Base-by-base conservation (phyloP, 2,329 filamentous ascomycete species). In the Alternaria gansuensis region DNA sequence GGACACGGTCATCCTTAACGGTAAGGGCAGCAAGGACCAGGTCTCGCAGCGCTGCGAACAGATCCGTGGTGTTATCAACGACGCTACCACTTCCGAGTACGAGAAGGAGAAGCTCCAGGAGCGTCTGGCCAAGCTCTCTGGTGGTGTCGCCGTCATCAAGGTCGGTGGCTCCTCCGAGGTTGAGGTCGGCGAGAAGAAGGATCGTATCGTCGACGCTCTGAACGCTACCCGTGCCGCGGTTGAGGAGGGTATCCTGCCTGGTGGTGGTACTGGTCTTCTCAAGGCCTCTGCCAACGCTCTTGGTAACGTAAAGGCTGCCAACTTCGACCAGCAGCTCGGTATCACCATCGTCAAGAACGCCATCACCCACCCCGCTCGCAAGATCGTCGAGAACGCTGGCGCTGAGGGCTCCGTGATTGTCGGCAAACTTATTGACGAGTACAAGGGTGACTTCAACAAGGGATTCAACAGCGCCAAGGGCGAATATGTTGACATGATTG, bases 91-190 rank as follows among this genome's bases (percentile, higher is more conserved):
- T 66, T 97, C 93, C 48, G 95, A 99, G 77, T 99, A 99, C 83
- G 95, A 99, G 88, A 98, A 97, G 88, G 95, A 99, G 90, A 99
- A 99, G 89, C 92, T 99, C 68, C 95, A 98, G 85, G 95, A 99
- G 86, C 95, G 95, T 83, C 91, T 99, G 63, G 95, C 95, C 72
- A 99, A 99, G 89, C 91, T 99, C 70, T 98, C 95, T 69, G 95
- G 95, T 67, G 95, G 95, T 87, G 95, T 99, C 73, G 95, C 95
- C 73, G 95, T 99, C 82, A 98, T 99, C 87, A 97, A 96, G 88
- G 95, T 99, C 65, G 95, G 95, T 74, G 95, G 95, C 80, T 87
- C 93, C 66, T 98, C 94, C 65, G 95, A 99, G 83, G 94, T 99
- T 67, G 95, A 99, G 86, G 95, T 99, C 57, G 90, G 93, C 70